Evolutionary conservation across 2,329 filamentous ascomycete genomes (phyloP), one percentile per base, ranked within the genome.

Genomic region (Sporothrix brunneoviolacea): DNA sequence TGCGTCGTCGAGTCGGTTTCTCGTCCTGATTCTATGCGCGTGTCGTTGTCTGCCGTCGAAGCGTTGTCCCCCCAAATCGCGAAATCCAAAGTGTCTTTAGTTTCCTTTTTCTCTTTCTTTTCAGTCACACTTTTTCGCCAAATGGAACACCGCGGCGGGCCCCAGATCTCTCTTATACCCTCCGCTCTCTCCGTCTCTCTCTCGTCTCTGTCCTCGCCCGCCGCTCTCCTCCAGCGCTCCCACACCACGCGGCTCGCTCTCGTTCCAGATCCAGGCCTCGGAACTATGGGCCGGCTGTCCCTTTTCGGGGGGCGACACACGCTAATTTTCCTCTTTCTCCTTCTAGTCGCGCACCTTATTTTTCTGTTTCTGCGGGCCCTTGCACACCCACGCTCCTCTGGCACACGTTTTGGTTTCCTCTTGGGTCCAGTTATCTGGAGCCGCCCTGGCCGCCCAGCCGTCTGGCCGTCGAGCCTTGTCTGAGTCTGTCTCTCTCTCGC

Each of bases 281-380:
- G 54, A 51, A 54, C 35, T 19, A 42, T 54, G 54, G 54, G 28
- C 54, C 54, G 54, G 49, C 50, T 50, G 52, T 47, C 48, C 54
- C 52, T 51, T 45, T 45, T 68, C 10, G 32, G 43, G 16, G 32
- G 13, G 43, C 33, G 5, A 16, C 13, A 35, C 13, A 35, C 12
- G 6, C 13, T 15, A 32, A 13, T 8, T 32, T 32, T 36, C 12
- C 12, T 16, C 33, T 15, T 36, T 36, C n/a, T n/a, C n/a, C n/a
- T 36, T 12, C 12, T 10, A n/a, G 33, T 10, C 12, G 33, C 33
- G 16, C 33, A 36, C 33, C 12, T n/a, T 36, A 36, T 8, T 32
- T 32, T 32, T 32, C 28, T 32, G 8, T n/a, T n/a, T n/a, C n/a
- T n/a, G n/a, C n/a, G n/a, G n/a, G n/a, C n/a, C n/a, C n/a, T n/a